phyloP scores from a whole-genome alignment of 306 rosid species.

The Lupinus albus region DNA sequence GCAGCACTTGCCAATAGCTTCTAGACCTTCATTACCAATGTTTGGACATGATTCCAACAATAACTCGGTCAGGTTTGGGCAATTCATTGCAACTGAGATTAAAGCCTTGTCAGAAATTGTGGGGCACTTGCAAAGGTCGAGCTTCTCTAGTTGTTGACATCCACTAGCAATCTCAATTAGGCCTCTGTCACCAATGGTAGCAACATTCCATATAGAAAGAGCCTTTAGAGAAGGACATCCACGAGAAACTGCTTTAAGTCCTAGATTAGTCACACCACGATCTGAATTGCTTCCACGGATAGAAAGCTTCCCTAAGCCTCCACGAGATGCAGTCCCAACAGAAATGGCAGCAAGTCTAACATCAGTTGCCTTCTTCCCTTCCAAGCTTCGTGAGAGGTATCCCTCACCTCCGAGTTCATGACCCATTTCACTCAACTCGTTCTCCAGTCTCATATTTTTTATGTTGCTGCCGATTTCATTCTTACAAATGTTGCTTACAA shows the following conservation, averaged over 20 bases:
- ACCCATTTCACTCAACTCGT: slow-evolving; percentile 37
- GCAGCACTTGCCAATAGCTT: slow-evolving; percentile 77
- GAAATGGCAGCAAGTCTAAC: slow-evolving; percentile 94
- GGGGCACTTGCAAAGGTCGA: slow-evolving; percentile 80
- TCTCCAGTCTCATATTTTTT: slow-evolving; percentile 41
- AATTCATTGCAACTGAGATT: slow-evolving; percentile 68
- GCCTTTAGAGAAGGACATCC: slow-evolving; percentile 85
- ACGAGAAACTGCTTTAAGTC: slow-evolving; percentile 73
- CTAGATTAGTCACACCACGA: slow-evolving; percentile 62
- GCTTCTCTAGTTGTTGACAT: slow-evolving; percentile 80
- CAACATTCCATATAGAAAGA: slow-evolving; percentile 74
- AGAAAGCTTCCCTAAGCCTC: slow-evolving; percentile 89
- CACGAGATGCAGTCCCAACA: slow-evolving; percentile 85
- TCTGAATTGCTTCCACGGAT: slow-evolving; percentile 73
- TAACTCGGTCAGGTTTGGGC: slow-evolving; percentile 72
- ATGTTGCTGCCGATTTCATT: slow-evolving; percentile 59
- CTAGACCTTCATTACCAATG: slow-evolving; percentile 76
- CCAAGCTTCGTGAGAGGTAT: slow-evolving; percentile 87
- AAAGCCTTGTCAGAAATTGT: slow-evolving; percentile 72
- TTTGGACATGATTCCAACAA: slow-evolving; percentile 73
- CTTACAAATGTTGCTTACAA: slow-evolving; percentile 72
- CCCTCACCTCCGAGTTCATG: slow-evolving; percentile 74
- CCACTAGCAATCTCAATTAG: slow-evolving; percentile 76
- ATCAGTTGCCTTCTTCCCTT: slow-evolving; percentile 91
- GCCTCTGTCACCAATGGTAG: slow-evolving; percentile 77